Conservation (phyloP, 2,329 filamentous ascomycete genomes). For the Coniochaeta hoffmannii region DNA sequence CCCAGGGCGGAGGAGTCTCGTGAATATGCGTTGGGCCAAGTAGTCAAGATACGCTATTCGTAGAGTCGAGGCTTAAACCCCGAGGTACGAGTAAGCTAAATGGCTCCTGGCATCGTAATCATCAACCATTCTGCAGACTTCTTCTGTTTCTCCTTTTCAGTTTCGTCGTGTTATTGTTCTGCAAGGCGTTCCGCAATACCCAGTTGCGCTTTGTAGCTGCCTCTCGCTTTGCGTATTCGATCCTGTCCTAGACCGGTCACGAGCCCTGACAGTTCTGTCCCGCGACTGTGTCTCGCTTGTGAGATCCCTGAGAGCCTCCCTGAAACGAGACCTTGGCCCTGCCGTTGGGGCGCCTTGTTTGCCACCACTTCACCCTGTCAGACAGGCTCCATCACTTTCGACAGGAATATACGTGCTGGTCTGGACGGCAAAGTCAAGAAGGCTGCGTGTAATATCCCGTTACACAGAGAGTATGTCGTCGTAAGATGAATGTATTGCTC, state of each 20-base stretch:
- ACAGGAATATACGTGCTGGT: too few relatives aligned
- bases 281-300: neutral
- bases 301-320: neutral
- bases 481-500: neutral
- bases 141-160: too few relatives aligned
- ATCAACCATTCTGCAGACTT: too few relatives aligned
- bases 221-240: neutral
- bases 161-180: too few relatives aligned
- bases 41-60: neutral
- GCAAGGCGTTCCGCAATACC: too few relatives aligned
- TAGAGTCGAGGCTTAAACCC: too few relatives aligned
- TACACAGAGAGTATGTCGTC: neutral
- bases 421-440: neutral
- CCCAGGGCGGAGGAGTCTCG: too few relatives aligned
- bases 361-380: neutral
- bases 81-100: too few relatives aligned
- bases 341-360: neutral
- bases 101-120: too few relatives aligned
- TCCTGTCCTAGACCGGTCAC: neutral
- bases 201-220: too few relatives aligned
- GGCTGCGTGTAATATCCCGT: neutral
- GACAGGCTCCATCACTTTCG: too few relatives aligned
- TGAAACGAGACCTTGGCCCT: neutral
- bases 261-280: neutral
- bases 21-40: neutral